A percentile compares a stretch with the other conserved stretches of the same genome.
These are phyloP conservation scores for Penicillium janthinellum DNA, from an alignment of 2,329 filamentous ascomycete genomes.

Conservation along the genomic window DNA sequence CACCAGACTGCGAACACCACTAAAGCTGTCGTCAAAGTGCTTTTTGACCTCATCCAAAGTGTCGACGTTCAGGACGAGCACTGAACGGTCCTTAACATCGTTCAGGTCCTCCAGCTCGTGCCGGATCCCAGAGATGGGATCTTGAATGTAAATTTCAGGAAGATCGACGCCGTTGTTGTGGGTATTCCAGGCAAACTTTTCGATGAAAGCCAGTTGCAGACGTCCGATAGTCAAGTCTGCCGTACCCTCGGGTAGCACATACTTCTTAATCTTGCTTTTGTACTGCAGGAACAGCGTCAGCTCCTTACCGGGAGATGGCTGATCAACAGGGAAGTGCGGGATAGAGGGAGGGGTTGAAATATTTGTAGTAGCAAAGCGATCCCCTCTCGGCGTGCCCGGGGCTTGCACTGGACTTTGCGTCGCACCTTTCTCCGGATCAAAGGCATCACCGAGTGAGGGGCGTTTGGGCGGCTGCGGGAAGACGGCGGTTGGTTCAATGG, in stretches of 20 bases:
- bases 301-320: constrained; percentile 75
- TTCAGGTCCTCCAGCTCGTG: constrained; percentile 92
- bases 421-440: constrained; percentile 37
- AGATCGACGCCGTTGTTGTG: constrained; percentile 90
- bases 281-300: constrained; percentile 94
- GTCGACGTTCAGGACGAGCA: constrained; percentile 93
- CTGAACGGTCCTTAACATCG: constrained; percentile 92
- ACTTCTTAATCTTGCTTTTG: constrained; percentile 96
- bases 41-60: constrained; percentile 92
- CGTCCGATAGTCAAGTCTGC: constrained; percentile 83
- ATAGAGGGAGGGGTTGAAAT: constrained; percentile 48
- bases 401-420: constrained; percentile 17
- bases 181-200: constrained; percentile 99
- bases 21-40: constrained; percentile 90
- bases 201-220: constrained; percentile 93
- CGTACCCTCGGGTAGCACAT: constrained; percentile 80
- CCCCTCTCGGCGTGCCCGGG: constrained; percentile 33
- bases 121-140: constrained; percentile 90
- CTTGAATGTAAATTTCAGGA: constrained; percentile 97
- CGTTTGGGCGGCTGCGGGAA: constrained; percentile 48
- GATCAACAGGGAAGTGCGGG: constrained; percentile 60
- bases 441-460: constrained; percentile 37
- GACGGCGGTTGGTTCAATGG: constrained; percentile 62
- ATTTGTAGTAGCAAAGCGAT: constrained; percentile 21
- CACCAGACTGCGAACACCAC: constrained; percentile 77